phyloP scores from a whole-genome alignment of 345 rosid genomes.

The Sonneratia alba region DNA sequence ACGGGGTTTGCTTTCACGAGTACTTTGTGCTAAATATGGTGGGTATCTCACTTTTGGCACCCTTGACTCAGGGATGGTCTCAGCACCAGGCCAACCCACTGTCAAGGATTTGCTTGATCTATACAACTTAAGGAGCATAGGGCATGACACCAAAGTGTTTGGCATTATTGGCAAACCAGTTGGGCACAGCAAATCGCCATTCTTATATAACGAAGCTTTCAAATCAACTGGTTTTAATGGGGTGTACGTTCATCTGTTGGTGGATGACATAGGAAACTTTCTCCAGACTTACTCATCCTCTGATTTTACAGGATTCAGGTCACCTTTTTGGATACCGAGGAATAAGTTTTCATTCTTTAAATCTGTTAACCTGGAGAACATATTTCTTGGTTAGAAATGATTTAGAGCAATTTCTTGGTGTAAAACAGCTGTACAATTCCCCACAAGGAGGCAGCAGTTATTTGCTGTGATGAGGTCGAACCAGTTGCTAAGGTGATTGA shows the following conservation, averaged over 20 bases:
- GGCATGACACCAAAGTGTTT: conserved; percentile 81
- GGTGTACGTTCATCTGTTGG: conserved; percentile 64
- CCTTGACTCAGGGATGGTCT: conserved; percentile 63
- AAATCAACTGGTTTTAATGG: conserved; percentile 73
- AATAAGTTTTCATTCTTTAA: not conserved
- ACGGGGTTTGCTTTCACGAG: conserved; percentile 76
- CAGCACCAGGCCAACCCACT: conserved; percentile 95
- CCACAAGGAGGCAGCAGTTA: conserved; percentile 78
- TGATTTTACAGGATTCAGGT: conserved; percentile 95
- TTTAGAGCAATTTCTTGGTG: conserved; percentile 5
- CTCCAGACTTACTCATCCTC: conserved; percentile 65
- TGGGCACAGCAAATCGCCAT: conserved; percentile 89
- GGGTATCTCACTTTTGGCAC: conserved; percentile 88
- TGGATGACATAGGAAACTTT: conserved; percentile 65
- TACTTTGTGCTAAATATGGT: conserved; percentile 84
- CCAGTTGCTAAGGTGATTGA: conserved; percentile 71
- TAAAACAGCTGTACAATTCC: conserved; percentile 77
- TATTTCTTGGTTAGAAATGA: not conserved
- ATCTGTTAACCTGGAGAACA: not conserved
- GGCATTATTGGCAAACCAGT: conserved; percentile 93
- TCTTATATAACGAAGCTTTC: conserved; percentile 80
- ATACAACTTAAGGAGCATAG: conserved; percentile 74
- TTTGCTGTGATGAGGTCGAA: conserved; percentile 79
- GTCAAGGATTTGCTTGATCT: conserved; percentile 61
- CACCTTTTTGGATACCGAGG: not conserved